Evolutionary conservation across 1,284 basidiomycete species (phyloP).

Genomic region (Leccinum huronense): DNA sequence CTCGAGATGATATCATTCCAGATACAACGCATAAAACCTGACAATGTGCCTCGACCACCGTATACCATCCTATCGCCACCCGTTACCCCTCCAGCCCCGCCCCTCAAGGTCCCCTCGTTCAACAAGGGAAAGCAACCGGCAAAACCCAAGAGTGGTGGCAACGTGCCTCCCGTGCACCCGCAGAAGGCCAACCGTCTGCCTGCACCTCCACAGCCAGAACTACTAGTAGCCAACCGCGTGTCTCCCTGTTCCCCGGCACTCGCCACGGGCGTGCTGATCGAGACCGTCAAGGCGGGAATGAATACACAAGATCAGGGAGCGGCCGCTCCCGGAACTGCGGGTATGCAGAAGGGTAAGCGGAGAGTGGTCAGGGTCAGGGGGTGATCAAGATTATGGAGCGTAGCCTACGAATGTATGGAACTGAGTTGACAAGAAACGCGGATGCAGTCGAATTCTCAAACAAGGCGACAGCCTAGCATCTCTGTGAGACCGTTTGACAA

Average conservation of each 20-base stretch:
- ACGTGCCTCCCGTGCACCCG: conserved; percentile 23
- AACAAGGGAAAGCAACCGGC: conserved; percentile 46
- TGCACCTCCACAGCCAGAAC: conserved; percentile 52
- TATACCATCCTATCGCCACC: conserved; percentile 39
- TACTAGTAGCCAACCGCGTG: conserved; percentile 52
- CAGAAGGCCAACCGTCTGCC: conserved; percentile 39
- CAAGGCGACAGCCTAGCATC: conserved; percentile 23
- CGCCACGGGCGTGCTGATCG: conserved; percentile 68
- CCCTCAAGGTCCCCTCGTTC: conserved; percentile 30
- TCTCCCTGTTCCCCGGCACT: conserved; percentile 71
- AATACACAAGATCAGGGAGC: conserved; percentile 52
- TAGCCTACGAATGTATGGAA: conserved; percentile 21
- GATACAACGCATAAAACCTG: conserved; percentile 73
- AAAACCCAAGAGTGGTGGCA: conserved; percentile 38
- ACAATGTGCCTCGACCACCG: conserved; percentile 67
- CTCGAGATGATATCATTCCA: conserved; percentile 73
- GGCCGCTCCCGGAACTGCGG: conserved; percentile 35
- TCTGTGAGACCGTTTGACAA: no score
- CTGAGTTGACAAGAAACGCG: neutral
- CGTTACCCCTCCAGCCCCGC: conserved; percentile 23
- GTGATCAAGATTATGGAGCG: conserved; percentile 22
- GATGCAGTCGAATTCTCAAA: conserved; percentile 32
- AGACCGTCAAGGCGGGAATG: conserved; percentile 79
- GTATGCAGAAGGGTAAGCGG: conserved; percentile 68
- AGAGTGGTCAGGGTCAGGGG: conserved; percentile 78